These are phyloP conservation scores for Phanerochaete sordida DNA, from an alignment of 768 basidiomycete species.

Conservation along the genomic window DNA sequence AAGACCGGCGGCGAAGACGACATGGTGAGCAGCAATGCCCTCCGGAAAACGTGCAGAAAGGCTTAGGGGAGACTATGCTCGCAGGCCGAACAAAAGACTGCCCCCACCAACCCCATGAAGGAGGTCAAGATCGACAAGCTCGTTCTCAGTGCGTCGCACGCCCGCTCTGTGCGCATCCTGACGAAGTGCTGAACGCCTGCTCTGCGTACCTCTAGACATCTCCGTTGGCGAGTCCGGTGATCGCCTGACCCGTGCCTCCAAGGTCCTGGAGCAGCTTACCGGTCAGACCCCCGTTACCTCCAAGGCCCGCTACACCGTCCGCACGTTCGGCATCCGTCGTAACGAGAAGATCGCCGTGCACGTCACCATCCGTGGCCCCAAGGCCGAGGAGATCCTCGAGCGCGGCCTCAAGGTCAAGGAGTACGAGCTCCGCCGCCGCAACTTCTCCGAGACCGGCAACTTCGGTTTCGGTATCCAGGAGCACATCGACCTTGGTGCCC, in stretches of 20 bases:
- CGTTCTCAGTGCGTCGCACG: constrained; percentile 87
- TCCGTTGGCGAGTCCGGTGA: constrained; percentile 99
- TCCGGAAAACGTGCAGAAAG: neutral
- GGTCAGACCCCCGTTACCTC: constrained; percentile 99
- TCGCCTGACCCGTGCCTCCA: constrained; percentile 97
- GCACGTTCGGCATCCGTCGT: constrained; percentile 97
- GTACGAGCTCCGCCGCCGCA: constrained; percentile 95
- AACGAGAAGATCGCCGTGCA: constrained; percentile 99
- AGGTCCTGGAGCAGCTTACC: constrained; percentile 98
- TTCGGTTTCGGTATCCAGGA: constrained; percentile 99
- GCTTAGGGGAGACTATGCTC: constrained; percentile 9
- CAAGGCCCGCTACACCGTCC: constrained; percentile 99
- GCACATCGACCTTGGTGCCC: constrained; percentile 98
- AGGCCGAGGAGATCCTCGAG: constrained; percentile 99
- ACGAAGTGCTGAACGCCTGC: constrained; percentile 8
- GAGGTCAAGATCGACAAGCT: constrained; percentile 98
- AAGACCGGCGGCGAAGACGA: constrained; percentile 15
- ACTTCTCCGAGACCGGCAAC: constrained; percentile 99
- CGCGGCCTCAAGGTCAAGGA: constrained; percentile 99
- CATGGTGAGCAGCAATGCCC: constrained; percentile 12
- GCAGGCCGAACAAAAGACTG: constrained; percentile 85
- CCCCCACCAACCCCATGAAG: constrained; percentile 91
- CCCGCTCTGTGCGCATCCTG: constrained; percentile 1
- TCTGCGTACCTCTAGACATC: constrained; percentile 65
- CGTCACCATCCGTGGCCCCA: constrained; percentile 98